phyloP scores from a whole-genome alignment of 2,329 filamentous ascomycete genomes.

The Hortaea werneckii region DNA sequence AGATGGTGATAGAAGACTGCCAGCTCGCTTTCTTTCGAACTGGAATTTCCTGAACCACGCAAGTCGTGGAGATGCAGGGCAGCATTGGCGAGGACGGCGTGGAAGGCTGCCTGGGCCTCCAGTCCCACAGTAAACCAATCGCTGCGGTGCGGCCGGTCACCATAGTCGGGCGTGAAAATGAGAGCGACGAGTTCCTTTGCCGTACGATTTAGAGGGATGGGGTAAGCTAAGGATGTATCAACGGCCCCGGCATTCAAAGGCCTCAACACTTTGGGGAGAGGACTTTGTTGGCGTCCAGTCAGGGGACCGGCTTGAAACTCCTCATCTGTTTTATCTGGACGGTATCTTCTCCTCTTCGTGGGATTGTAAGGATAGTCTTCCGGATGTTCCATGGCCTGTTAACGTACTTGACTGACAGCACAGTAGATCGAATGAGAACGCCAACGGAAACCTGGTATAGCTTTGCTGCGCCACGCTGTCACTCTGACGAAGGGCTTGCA shows the following conservation, averaged over 20 bases:
- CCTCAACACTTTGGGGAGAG: too few species aligned
- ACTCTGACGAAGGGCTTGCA: too few species aligned
- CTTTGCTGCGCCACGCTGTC: too few species aligned
- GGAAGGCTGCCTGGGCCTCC: not conserved
- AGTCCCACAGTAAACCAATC: not conserved
- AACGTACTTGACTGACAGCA: too few species aligned
- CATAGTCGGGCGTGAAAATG: not conserved
- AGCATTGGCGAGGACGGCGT: not conserved
- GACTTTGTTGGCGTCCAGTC: too few species aligned
- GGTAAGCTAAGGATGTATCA: not conserved
- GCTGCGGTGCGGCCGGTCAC: not conserved
- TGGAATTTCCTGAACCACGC: not conserved
- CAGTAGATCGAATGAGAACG: too few species aligned
- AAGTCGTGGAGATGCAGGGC: not conserved
- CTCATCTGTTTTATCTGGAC: too few species aligned
- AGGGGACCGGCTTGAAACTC: too few species aligned
- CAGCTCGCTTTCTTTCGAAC: not conserved
- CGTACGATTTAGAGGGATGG: not conserved
- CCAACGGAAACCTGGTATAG: too few species aligned
- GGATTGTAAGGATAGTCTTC: too few species aligned
- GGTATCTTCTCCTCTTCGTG: too few species aligned
- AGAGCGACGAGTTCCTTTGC: not conserved
- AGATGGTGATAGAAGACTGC: not conserved
- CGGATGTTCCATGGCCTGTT: too few species aligned
- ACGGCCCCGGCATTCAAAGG: not conserved